Evolutionary conservation across 2,329 filamentous ascomycete species (phyloP).

Genomic region (Albophoma yamanashiensis): DNA sequence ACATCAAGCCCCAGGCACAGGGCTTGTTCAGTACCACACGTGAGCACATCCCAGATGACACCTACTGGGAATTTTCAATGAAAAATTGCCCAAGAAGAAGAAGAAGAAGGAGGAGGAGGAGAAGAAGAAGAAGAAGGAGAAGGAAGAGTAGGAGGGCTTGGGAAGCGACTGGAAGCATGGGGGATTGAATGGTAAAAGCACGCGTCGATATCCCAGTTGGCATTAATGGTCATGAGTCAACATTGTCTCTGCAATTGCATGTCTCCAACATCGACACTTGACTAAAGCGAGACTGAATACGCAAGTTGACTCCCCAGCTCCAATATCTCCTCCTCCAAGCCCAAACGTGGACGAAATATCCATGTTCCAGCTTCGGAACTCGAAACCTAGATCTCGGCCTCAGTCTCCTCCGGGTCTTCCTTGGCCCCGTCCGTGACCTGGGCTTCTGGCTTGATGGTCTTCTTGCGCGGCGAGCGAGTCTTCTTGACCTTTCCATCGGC

Average conservation of each 20-base stretch:
- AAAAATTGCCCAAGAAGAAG: too few species aligned
- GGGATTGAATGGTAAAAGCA: not conserved
- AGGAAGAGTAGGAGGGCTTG: too few species aligned
- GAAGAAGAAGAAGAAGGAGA: not conserved
- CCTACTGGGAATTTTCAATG: not conserved
- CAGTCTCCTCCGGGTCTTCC: slow-evolving; percentile 8
- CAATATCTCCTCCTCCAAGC: too few species aligned
- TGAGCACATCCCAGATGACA: not conserved
- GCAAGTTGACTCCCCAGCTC: not conserved
- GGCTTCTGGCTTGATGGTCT: slow-evolving; percentile 10
- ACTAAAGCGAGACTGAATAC: not conserved
- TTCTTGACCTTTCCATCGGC: slow-evolving; percentile 19
- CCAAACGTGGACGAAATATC: not conserved
- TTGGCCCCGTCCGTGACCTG: slow-evolving; percentile 1
- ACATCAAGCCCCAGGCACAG: not conserved
- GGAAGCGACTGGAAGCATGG: too few species aligned
- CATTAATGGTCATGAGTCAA: not conserved
- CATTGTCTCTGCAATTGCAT: not conserved
- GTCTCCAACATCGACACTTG: not conserved
- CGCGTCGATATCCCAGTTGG: not conserved
- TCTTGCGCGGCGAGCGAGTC: slow-evolving; percentile 20
- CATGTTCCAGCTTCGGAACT: not conserved
- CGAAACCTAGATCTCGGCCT: not conserved
- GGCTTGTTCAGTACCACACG: not conserved
- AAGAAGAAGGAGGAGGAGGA: too few species aligned